Percentiles rank a stretch among this genome's conserved stretches.
These are phyloP conservation scores for Solanum pimpinellifolium DNA, from an alignment of 257 asterid genomes.

Conservation along the genomic window DNA sequence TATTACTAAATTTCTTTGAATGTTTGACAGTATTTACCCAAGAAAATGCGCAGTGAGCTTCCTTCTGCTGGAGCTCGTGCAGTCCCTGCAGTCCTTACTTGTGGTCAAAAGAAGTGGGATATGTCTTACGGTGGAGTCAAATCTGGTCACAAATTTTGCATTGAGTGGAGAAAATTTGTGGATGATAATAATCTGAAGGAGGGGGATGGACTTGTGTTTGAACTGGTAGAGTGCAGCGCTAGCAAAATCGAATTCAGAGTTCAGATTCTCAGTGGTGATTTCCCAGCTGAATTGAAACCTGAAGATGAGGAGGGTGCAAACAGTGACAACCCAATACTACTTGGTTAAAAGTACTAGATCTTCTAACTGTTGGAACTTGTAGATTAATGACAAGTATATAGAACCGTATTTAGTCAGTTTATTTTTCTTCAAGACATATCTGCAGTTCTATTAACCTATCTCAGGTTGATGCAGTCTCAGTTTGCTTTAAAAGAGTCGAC, in stretches of 20 bases:
- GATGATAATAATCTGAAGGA: constrained; percentile 21
- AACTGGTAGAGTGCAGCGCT: constrained; percentile 14
- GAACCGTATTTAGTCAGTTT: neutral
- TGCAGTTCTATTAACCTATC: neutral
- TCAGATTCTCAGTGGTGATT: constrained; percentile 13
- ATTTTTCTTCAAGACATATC: neutral
- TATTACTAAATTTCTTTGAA: neutral
- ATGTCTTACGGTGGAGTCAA: constrained; percentile 1
- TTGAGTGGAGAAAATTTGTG: constrained; percentile 22
- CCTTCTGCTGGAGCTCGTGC: constrained; percentile 15
- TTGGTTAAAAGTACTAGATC: neutral
- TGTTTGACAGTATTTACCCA: constrained; percentile 9
- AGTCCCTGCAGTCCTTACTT: constrained; percentile 16
- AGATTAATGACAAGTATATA: neutral
- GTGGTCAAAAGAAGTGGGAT: constrained; percentile 28
- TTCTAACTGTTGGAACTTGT: neutral
- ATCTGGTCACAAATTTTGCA: neutral
- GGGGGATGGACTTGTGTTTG: constrained; percentile 48
- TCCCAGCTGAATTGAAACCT: constrained; percentile 10
- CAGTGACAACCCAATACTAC: neutral
- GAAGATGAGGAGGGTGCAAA: neutral
- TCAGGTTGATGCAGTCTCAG: neutral
- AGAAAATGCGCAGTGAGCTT: neutral
- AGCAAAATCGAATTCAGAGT: constrained; percentile 13
- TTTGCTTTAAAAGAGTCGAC: neutral